A percentile compares a stretch with the other conserved stretches of the same genome.
These are phyloP conservation scores for Clitocybe nebularis DNA, from an alignment of 1,284 basidiomycete genomes.

Conservation along the genomic window DNA sequence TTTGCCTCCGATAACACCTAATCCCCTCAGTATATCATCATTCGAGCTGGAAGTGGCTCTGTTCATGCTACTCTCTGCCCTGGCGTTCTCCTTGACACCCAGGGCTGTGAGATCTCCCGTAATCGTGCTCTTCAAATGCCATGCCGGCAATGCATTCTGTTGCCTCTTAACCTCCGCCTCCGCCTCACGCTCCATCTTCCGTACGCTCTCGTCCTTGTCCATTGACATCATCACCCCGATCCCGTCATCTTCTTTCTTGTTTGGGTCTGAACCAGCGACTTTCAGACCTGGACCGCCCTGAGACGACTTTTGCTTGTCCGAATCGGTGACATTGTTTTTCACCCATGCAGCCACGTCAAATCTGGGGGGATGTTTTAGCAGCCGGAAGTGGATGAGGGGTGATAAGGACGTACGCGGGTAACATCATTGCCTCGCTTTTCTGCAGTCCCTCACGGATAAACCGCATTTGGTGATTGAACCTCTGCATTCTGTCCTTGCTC, in stretches of 20 bases:
- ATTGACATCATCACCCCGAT: conserved; percentile 78
- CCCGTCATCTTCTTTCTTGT: conserved; percentile 62
- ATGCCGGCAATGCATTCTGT: conserved; percentile 89
- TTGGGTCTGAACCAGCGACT: conserved; percentile 65
- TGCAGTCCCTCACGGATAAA: conserved; percentile 85
- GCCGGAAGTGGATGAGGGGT: conserved; percentile 5
- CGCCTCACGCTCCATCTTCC: conserved; percentile 61
- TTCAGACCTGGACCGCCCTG: conserved; percentile 57
- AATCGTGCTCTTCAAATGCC: conserved; percentile 94
- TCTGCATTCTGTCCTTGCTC: conserved; percentile 91
- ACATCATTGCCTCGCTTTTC: conserved; percentile 83
- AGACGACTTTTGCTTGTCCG: conserved; percentile 50
- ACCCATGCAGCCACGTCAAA: conserved; percentile 84
- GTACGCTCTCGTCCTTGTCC: conserved; percentile 76
- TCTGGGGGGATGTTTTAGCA: conserved; percentile 40
- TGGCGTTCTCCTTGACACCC: conserved; percentile 66
- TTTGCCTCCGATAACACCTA: conserved; percentile 49
- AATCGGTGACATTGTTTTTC: conserved; percentile 58
- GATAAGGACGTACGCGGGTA: conserved; percentile 61
- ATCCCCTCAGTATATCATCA: conserved; percentile 65
- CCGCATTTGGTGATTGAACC: conserved; percentile 90
- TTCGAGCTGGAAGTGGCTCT: conserved; percentile 35
- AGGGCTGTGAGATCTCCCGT: conserved; percentile 87
- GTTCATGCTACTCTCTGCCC: conserved; percentile 34
- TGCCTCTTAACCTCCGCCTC: conserved; percentile 75